Conservation (phyloP, 208 protist genomes). For the Acanthamoeba triangularis region DNA sequence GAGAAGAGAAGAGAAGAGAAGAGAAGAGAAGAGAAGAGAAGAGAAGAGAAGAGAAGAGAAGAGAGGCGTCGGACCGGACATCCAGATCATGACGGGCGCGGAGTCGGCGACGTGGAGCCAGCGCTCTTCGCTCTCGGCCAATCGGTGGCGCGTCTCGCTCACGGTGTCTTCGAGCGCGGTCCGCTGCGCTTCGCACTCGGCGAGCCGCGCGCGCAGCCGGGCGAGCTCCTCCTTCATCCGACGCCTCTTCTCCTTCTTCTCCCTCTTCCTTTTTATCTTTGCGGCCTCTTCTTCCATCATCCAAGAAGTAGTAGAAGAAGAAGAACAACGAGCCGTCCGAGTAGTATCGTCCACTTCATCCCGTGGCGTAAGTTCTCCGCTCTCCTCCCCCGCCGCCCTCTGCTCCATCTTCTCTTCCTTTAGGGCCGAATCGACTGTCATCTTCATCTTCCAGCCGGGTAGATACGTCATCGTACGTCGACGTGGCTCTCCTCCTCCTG, state of each 20-base stretch:
- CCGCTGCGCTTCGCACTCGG: not conserved
- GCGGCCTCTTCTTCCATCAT: too few species aligned
- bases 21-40: not conserved
- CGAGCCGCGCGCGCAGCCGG: not conserved
- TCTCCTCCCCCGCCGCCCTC: too few species aligned
- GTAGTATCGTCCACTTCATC: too few species aligned
- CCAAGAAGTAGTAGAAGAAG: too few species aligned
- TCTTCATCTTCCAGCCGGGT: not conserved
- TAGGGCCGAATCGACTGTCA: not conserved
- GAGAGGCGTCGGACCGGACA: not conserved
- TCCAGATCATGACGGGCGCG: slow-evolving; percentile 54
- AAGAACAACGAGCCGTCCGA: too few species aligned
- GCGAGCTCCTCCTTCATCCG: not conserved
- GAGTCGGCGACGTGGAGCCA: slow-evolving; percentile 36
- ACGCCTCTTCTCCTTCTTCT: slow-evolving; percentile 8
- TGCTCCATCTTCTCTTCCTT: not conserved
- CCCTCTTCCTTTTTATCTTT: not conserved
- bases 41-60: not conserved
- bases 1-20: too few species aligned
- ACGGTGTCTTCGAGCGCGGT: not conserved
- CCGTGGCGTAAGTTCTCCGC: too few species aligned
- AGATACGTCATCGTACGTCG: too few species aligned
- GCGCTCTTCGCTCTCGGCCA: slow-evolving; percentile 23
- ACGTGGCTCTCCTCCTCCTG: too few species aligned
- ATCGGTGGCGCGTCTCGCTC: not conserved